A percentile compares a stretch with the other conserved stretches of the same genome.
Conservation (phyloP, 179 eudicot genomes). For the Pouteria campechiana region DNA sequence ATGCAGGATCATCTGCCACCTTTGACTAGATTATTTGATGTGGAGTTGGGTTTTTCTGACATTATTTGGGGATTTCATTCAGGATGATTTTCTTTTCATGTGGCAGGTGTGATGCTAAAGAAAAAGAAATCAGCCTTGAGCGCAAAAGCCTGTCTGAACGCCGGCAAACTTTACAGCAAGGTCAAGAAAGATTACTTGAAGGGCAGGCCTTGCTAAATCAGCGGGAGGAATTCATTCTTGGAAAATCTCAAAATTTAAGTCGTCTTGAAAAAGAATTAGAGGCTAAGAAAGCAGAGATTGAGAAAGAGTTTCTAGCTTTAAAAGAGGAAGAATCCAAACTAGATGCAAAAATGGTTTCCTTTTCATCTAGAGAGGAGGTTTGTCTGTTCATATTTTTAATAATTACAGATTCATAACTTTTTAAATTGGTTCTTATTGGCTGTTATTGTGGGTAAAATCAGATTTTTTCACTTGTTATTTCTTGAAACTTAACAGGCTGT, state of each 20-base stretch:
- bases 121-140: conserved; percentile 60
- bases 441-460: neutral
- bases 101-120: conserved; percentile 69
- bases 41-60: too few relatives aligned
- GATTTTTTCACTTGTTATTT: neutral
- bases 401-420: neutral
- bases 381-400: too few relatives aligned
- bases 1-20: too few relatives aligned
- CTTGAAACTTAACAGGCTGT: conserved; percentile 34
- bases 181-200: conserved; percentile 65
- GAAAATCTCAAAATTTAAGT: conserved; percentile 41
- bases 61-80: neutral
- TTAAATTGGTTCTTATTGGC: neutral
- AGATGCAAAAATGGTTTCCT: conserved; percentile 28
- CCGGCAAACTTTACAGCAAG: conserved; percentile 48
- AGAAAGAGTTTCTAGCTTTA: conserved; percentile 32
- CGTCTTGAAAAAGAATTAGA: conserved; percentile 58
- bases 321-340: conserved; percentile 35
- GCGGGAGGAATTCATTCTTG: conserved; percentile 59
- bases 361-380: conserved; percentile 86
- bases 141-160: conserved; percentile 62
- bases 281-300: conserved; percentile 37
- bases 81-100: conserved; percentile 3
- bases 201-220: conserved; percentile 72
- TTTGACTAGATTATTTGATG: too few relatives aligned